Evolutionary conservation across 768 basidiomycete genomes (phyloP), one percentile per base, ranked within the genome.

Genomic region (Hygrocybe punicea): DNA sequence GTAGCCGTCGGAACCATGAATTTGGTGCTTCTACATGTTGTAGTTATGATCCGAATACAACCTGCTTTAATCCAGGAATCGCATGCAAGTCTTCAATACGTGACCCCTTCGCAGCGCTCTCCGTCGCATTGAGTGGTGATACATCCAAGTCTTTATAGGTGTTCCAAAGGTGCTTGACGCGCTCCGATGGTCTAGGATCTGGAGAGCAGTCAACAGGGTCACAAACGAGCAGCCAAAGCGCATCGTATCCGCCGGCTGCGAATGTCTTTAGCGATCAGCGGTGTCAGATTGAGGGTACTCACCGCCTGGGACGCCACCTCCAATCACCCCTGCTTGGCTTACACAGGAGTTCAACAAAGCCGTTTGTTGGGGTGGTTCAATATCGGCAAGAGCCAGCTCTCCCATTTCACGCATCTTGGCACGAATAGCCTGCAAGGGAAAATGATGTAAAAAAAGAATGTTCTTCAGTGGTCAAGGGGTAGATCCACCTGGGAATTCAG

Each of bases 221-320:
- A 64, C 89, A 81, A 16, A 94, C 83, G 14, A 99, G 82, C 5
- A 99, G 76, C 93, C 94, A 98, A 57, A 98, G 83, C 6, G 97
- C 97, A 67, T 99, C 97, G 70, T 91, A 98, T 2, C 97, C 97
- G 9, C 97, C 97, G 52, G 97, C 97, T 98, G 44, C 24, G 52
- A 39, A 34, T 9, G 44, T 7, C 61, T 53, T 34, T 48, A 17
- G 9, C 23, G 52, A 25, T 40, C 25, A 29, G 23, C 34, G 17
- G 10, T 48, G 47, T 36, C 29, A n/a, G 42, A 44, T 25, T 19
- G 44, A 60, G 45, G n/a, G 8, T 4, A 69, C 88, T 63, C 65
- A 94, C 95, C 95, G 40, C 97, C 97, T 6, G 97, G 97, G 4
- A 98, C 97, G 17, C 96, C 96, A 23, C 94, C 95, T 19, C 92